These are phyloP conservation scores for Hippophae tibetana DNA, from an alignment of 306 rosid species.

Conservation along the genomic window DNA sequence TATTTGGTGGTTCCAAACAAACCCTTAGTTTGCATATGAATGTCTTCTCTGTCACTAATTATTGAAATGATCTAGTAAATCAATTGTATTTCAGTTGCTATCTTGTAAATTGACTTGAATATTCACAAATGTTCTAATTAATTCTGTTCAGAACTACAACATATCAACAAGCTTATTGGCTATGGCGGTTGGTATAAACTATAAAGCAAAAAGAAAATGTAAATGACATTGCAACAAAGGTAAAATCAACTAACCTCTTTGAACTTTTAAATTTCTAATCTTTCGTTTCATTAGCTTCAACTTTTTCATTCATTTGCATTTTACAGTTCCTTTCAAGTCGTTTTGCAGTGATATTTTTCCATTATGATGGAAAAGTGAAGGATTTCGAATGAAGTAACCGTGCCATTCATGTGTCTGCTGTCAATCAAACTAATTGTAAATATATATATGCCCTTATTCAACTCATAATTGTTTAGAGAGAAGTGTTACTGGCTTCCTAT, in stretches of 20 bases:
- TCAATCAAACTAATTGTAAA: conserved; percentile 29
- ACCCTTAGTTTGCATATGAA: too few relatives aligned
- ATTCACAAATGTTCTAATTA: neutral
- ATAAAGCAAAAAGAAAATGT: conserved; percentile 59
- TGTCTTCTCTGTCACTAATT: too few relatives aligned
- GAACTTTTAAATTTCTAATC: neutral
- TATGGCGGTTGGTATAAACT: conserved; percentile 44
- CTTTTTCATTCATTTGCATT: conserved; percentile 2
- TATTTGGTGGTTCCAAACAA: neutral
- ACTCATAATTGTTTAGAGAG: neutral
- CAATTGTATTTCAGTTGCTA: neutral
- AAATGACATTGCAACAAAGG: conserved; percentile 56
- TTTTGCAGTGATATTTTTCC: conserved; percentile 42
- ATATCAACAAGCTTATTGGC: conserved; percentile 54
- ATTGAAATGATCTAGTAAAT: too few relatives aligned
- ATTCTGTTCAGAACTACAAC: conserved; percentile 32
- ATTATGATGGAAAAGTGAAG: conserved; percentile 44
- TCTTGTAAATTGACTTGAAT: conserved; percentile 1
- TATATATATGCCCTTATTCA: neutral
- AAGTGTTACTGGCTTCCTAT: too few relatives aligned
- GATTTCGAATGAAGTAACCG: conserved; percentile 32
- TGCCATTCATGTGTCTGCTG: conserved; percentile 40
- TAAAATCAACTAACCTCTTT: conserved; percentile 5
- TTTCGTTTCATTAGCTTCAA: conserved; percentile 12
- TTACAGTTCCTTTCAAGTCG: conserved; percentile 32